Evolutionary conservation across 768 basidiomycete species (phyloP).

Genomic region (Xerocomus potaroensis): DNA sequence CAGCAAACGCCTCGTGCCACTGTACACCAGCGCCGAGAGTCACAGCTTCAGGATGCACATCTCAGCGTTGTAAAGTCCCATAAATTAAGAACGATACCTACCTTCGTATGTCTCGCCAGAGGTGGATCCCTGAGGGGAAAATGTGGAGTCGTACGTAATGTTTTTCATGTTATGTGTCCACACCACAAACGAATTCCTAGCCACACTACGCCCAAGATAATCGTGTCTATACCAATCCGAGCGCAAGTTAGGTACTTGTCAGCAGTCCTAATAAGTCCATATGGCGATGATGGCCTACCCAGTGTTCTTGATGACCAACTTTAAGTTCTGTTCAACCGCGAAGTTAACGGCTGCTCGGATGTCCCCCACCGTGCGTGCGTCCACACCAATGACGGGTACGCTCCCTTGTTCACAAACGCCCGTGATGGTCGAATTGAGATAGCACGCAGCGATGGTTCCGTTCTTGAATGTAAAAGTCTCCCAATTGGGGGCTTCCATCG

Average conservation of each 20-base stretch:
- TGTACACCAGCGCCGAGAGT: constrained; percentile 43
- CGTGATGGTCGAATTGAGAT: constrained; percentile 30
- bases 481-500: constrained; percentile 34
- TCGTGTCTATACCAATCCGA: constrained; percentile 31
- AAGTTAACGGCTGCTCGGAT: constrained; percentile 26
- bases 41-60: constrained; percentile 24
- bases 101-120: constrained; percentile 19
- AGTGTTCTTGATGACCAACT: constrained; percentile 27
- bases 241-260: too few species aligned
- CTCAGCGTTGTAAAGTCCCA: too few species aligned
- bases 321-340: constrained; percentile 17
- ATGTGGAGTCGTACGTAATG: constrained; percentile 31
- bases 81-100: not conserved
- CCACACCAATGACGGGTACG: constrained; percentile 24
- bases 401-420: constrained; percentile 21
- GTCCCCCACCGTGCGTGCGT: constrained; percentile 21
- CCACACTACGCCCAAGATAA: constrained; percentile 39
- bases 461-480: constrained; percentile 36
- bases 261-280: not conserved
- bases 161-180: constrained; percentile 44
- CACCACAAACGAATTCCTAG: constrained; percentile 36
- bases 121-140: constrained; percentile 32
- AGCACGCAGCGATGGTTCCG: constrained; percentile 38
- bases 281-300: constrained; percentile 12
- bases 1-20: constrained; percentile 43